Conservation (phyloP, 2,329 filamentous ascomycete species). For the Colletotrichum sojae region DNA sequence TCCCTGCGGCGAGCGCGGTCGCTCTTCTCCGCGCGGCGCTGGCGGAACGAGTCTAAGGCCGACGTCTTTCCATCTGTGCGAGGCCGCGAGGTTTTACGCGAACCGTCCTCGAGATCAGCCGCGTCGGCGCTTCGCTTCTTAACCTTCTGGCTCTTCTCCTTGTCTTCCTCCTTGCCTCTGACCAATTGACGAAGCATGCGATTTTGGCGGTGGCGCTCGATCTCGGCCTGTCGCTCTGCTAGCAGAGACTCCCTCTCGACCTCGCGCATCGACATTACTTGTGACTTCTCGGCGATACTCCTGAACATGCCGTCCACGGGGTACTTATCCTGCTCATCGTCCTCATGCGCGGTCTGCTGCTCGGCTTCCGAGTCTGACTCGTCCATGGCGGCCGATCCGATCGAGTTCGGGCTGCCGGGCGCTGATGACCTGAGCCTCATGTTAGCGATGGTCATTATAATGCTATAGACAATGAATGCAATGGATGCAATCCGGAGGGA, state of each 20-base stretch:
- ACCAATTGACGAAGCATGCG: constrained; percentile 84
- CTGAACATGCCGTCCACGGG: constrained; percentile 91
- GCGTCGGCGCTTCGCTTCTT: constrained; percentile 85
- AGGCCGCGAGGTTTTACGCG: constrained; percentile 80
- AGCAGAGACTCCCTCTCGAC: constrained; percentile 92
- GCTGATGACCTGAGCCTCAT: constrained; percentile 72
- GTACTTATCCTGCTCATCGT: constrained; percentile 77
- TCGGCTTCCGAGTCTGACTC: constrained; percentile 79
- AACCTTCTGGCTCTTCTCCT: constrained; percentile 71
- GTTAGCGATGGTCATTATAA: neutral
- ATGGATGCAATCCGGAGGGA: neutral
- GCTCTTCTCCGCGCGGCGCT: constrained; percentile 74
- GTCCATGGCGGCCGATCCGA: constrained; percentile 89
- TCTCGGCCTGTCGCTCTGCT: constrained; percentile 86
- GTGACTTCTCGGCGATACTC: constrained; percentile 79
- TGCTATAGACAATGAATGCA: neutral
- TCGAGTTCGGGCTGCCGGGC: constrained; percentile 79
- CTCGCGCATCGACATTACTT: constrained; percentile 89
- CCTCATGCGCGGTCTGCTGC: constrained; percentile 61
- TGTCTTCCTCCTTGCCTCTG: constrained; percentile 72
- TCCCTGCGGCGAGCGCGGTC: constrained; percentile 75
- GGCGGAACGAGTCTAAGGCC: constrained; percentile 79
- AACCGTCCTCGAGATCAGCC: constrained; percentile 83
- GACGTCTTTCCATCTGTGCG: constrained; percentile 78
- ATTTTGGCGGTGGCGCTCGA: constrained; percentile 87